These are phyloP conservation scores for Penicillium sp. DNA, from an alignment of 2,329 filamentous ascomycete species.

Conservation along the genomic window DNA sequence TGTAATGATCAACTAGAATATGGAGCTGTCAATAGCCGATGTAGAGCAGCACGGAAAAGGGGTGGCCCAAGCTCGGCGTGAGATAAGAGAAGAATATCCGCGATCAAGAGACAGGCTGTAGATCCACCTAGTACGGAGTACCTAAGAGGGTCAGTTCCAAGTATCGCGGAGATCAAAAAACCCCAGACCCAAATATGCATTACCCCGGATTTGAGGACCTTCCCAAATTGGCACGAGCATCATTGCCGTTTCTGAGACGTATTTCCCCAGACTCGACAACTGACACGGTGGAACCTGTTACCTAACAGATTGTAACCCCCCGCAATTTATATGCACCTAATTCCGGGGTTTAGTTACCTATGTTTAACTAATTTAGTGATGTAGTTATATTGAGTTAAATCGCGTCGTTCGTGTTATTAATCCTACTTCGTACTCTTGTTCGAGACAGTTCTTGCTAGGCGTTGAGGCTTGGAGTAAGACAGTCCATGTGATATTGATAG, in stretches of 20 bases:
- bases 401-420: background rate
- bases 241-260: conserved; percentile 3
- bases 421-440: background rate
- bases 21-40: background rate
- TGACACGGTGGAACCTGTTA: conserved; percentile 30
- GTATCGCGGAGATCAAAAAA: background rate
- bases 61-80: background rate
- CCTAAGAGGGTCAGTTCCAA: background rate
- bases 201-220: background rate
- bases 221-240: background rate
- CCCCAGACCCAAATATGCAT: background rate
- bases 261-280: conserved; percentile 8
- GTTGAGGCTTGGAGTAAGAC: background rate
- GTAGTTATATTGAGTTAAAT: no score
- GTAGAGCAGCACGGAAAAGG: background rate
- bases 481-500: background rate
- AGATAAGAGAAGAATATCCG: background rate
- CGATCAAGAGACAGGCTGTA: background rate
- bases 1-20: background rate
- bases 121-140: no score
- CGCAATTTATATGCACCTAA: conserved; percentile 24
- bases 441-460: background rate
- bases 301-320: conserved; percentile 28
- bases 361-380: no score
- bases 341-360: no score